phyloP scores from a whole-genome alignment of 352 stramenopile genomes.

The Phytophthora crassamura region DNA sequence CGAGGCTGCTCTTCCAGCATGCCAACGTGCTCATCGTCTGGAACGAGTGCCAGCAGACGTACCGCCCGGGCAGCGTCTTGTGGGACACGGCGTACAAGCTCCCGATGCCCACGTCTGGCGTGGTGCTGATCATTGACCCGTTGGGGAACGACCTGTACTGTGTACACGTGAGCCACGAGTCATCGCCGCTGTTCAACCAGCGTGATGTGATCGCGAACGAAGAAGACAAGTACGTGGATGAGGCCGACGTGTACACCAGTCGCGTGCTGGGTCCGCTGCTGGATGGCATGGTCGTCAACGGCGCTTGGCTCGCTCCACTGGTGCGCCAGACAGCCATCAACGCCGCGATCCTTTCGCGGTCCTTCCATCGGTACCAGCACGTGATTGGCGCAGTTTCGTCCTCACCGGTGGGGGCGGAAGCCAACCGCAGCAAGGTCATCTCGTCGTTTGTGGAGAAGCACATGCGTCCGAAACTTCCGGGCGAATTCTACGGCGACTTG shows the following conservation, averaged over 20 bases:
- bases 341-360: constrained; percentile 68
- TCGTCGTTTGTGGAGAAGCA: constrained; percentile 78
- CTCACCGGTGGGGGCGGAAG: constrained; percentile 69
- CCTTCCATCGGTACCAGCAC: constrained; percentile 81
- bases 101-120: constrained; percentile 75
- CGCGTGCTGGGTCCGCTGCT: constrained; percentile 83
- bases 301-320: constrained; percentile 79
- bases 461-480: constrained; percentile 83
- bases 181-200: constrained; percentile 79
- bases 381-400: constrained; percentile 70
- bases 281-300: constrained; percentile 87
- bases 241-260: constrained; percentile 83
- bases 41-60: constrained; percentile 90
- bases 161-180: constrained; percentile 83
- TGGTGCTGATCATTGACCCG: constrained; percentile 85
- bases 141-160: constrained; percentile 87
- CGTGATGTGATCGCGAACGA: constrained; percentile 76
- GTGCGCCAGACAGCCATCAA: constrained; percentile 89
- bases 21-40: constrained; percentile 87
- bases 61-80: constrained; percentile 75
- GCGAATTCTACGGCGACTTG: constrained; percentile 86
- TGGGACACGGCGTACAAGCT: constrained; percentile 84
- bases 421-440: constrained; percentile 77
- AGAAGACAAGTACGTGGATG: constrained; percentile 78
- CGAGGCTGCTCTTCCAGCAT: constrained; percentile 56